phyloP scores from a whole-genome alignment of 1,284 basidiomycete species.

The Apiotrichum brassicae region DNA sequence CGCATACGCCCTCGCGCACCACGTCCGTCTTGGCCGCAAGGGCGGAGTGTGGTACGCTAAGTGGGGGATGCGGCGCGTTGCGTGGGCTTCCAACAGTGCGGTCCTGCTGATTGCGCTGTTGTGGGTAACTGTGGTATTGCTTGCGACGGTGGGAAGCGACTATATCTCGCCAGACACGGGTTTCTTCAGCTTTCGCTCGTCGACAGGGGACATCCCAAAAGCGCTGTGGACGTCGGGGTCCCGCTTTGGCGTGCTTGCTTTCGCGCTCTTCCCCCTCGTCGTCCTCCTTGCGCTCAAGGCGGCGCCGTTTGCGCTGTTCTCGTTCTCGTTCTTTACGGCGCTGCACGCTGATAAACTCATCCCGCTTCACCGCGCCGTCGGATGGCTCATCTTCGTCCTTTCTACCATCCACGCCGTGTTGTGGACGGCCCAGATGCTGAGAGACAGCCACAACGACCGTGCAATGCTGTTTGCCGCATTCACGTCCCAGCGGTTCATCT shows the following conservation, averaged over 20 bases:
- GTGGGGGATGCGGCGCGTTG: conserved; percentile 35
- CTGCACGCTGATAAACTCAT: conserved; percentile 71
- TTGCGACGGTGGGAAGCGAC: conserved; percentile 63
- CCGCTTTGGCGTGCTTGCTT: conserved; percentile 68
- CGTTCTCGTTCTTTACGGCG: conserved; percentile 62
- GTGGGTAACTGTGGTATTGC: conserved; percentile 47
- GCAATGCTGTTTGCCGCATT: conserved; percentile 60
- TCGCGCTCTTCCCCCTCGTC: conserved; percentile 68
- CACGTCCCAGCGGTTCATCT: conserved; percentile 64
- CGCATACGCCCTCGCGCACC: conserved; percentile 37
- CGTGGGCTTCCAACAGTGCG: no score
- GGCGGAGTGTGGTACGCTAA: conserved; percentile 34
- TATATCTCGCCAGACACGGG: conserved; percentile 59
- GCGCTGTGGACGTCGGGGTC: conserved; percentile 71
- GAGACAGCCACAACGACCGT: conserved; percentile 53
- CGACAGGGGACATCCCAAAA: conserved; percentile 58
- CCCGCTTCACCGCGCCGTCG: conserved; percentile 65
- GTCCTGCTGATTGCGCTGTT: conserved; percentile 52
- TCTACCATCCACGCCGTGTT: conserved; percentile 62
- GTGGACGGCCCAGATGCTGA: conserved; percentile 67
- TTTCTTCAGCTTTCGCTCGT: conserved; percentile 48
- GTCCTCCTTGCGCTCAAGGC: conserved; percentile 73
- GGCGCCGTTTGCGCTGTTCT: conserved; percentile 71
- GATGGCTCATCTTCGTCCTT: conserved; percentile 66
- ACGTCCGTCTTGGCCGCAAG: conserved; percentile 35